These are phyloP conservation scores for Candolleomyces aberdarensis DNA, from an alignment of 768 basidiomycete genomes.

Conservation along the genomic window DNA sequence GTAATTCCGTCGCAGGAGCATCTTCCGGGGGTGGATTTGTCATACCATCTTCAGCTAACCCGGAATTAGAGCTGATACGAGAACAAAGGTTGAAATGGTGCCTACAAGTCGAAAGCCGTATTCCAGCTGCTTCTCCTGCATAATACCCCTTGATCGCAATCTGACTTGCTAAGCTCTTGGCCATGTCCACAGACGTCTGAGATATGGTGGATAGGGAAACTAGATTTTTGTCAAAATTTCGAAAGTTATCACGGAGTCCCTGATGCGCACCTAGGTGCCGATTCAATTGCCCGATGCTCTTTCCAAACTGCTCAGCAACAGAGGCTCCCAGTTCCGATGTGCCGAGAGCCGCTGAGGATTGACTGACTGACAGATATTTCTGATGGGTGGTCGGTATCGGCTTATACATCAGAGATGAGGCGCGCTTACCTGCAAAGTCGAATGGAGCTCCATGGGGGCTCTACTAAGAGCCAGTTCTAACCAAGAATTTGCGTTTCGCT, in stretches of 20 bases:
- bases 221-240: constrained; percentile 19
- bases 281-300: constrained; percentile 73
- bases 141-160: constrained; percentile 91
- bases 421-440: constrained; percentile 75
- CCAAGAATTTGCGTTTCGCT: constrained; percentile 77
- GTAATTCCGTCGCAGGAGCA: constrained; percentile 59
- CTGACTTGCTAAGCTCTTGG: constrained; percentile 80
- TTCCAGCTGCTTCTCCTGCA: constrained; percentile 80
- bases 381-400: constrained; percentile 24
- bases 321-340: constrained; percentile 90
- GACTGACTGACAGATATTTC: constrained; percentile 85
- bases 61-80: neutral
- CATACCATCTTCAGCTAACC: constrained; percentile 53
- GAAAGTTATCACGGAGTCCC: neutral
- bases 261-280: constrained; percentile 65
- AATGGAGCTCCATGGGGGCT: constrained; percentile 89
- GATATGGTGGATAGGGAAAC: constrained; percentile 54
- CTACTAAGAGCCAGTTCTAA: constrained; percentile 82
- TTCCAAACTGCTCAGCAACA: constrained; percentile 82
- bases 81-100: neutral
- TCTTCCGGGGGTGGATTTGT: constrained; percentile 59
- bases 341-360: constrained; percentile 64
- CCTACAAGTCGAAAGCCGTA: constrained; percentile 58
- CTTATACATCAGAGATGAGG: neutral
- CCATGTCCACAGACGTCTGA: constrained; percentile 73